Percentiles rank a stretch among this genome's conserved stretches.
Evolutionary conservation across 2,329 filamentous ascomycete genomes (phyloP).

Genomic region (Lasiodiplodia sp.): DNA sequence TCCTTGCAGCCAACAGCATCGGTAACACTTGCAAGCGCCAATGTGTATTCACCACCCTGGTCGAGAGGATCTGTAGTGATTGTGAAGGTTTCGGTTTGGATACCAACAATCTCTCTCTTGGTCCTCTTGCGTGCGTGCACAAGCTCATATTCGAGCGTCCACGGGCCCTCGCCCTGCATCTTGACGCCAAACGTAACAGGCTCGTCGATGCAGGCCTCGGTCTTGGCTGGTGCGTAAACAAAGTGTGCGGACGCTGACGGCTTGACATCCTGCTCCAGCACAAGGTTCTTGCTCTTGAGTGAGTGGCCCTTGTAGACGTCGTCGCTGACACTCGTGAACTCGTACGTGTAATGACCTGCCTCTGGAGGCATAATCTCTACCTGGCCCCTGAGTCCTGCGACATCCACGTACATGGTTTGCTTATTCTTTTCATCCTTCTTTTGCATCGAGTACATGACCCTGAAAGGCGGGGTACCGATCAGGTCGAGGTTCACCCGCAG

Average conservation of each 20-base stretch:
- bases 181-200: constrained; percentile 75
- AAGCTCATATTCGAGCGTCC: constrained; percentile 89
- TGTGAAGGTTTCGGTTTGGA: constrained; percentile 68
- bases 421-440: constrained; percentile 64
- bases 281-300: constrained; percentile 59
- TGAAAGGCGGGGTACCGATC: constrained; percentile 90
- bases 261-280: constrained; percentile 88
- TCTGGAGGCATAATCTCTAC: constrained; percentile 81
- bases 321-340: constrained; percentile 82
- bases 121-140: constrained; percentile 87
- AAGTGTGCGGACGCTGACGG: constrained; percentile 83
- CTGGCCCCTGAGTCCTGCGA: constrained; percentile 80
- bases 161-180: constrained; percentile 84
- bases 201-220: constrained; percentile 83
- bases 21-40: constrained; percentile 84
- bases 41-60: constrained; percentile 87
- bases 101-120: constrained; percentile 69
- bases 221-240: constrained; percentile 63
- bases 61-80: constrained; percentile 78
- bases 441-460: constrained; percentile 77
- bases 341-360: constrained; percentile 86
- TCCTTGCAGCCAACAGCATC: constrained; percentile 88
- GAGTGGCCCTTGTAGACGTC: constrained; percentile 75
- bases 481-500: constrained; percentile 88
- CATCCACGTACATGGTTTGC: constrained; percentile 61